phyloP scores from a whole-genome alignment of 1,284 basidiomycete species.

The Ustilago loliicola region DNA sequence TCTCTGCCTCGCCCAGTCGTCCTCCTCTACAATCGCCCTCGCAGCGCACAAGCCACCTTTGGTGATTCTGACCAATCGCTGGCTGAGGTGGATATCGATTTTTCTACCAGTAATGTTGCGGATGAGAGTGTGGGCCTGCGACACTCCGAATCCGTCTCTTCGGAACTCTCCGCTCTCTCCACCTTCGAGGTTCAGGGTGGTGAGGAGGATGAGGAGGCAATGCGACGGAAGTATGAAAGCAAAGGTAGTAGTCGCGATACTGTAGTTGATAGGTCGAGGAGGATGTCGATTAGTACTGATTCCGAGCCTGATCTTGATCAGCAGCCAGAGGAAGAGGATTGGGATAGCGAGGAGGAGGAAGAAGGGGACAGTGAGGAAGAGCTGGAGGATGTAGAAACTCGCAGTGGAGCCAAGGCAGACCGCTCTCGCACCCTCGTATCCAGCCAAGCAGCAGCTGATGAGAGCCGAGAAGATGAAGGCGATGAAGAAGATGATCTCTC shows the following conservation, averaged over 20 bases:
- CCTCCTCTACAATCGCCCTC: not conserved
- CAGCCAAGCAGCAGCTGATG: not conserved
- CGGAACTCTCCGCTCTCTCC: not conserved
- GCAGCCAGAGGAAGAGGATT: not conserved
- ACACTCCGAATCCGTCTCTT: not conserved
- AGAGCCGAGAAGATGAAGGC: not conserved
- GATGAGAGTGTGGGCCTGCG: conserved; percentile 1
- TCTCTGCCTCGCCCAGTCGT: not conserved
- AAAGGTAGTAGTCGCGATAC: not conserved
- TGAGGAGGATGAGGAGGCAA: not conserved
- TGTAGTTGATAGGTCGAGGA: not conserved
- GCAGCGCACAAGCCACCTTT: not conserved
- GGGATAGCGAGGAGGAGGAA: too few relatives aligned
- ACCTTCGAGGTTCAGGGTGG: not conserved
- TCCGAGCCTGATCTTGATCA: not conserved
- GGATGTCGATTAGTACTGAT: conserved; percentile 1
- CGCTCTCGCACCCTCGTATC: not conserved
- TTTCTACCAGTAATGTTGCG: not conserved
- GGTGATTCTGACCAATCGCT: not conserved
- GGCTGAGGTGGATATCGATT: not conserved
- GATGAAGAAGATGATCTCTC: not conserved
- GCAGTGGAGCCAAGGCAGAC: not conserved
- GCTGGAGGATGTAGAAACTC: not conserved
- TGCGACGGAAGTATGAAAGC: not conserved
- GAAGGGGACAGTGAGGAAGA: not conserved